Conservation (phyloP, 441 rosid species). For the Isatis lusitanica region DNA sequence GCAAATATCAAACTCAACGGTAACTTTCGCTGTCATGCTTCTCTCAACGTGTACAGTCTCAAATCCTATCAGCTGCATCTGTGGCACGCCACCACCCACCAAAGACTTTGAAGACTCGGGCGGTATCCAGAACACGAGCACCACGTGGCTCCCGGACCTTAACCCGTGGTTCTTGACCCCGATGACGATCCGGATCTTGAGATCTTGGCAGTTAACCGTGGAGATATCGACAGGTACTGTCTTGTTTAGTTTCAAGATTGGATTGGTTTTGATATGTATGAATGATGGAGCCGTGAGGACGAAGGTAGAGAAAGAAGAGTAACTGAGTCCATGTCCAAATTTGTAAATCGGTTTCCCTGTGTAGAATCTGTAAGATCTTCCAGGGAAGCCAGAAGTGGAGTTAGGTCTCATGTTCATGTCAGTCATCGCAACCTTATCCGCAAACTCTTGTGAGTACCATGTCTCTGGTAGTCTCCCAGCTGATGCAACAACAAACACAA, state of each 20-base stretch:
- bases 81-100: slow-evolving; percentile 27
- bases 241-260: slow-evolving; percentile 24
- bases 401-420: slow-evolving; percentile 44
- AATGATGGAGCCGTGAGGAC: slow-evolving; percentile 35
- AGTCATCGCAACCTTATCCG: slow-evolving; percentile 41
- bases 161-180: slow-evolving; percentile 38
- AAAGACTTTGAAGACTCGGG: slow-evolving; percentile 28
- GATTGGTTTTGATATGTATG: slow-evolving; percentile 24
- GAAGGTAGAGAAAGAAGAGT: slow-evolving; percentile 36
- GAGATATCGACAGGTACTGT: slow-evolving; percentile 33
- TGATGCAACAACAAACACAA: slow-evolving; percentile 15
- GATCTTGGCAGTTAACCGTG: neutral
- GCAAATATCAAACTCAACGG: slow-evolving; percentile 36
- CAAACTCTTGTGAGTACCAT: slow-evolving; percentile 41
- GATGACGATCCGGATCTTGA: neutral
- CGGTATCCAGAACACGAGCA: slow-evolving; percentile 43
- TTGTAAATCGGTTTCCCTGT: slow-evolving; percentile 42
- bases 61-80: slow-evolving; percentile 45
- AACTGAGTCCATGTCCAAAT: slow-evolving; percentile 51
- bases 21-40: slow-evolving; percentile 33
- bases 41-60: slow-evolving; percentile 37
- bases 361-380: slow-evolving; percentile 50
- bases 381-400: slow-evolving; percentile 40
- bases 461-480: slow-evolving; percentile 52
- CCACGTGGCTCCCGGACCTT: slow-evolving; percentile 43